phyloP scores from a whole-genome alignment of 2,329 filamentous ascomycete species.

The Xylaria arbuscula region DNA sequence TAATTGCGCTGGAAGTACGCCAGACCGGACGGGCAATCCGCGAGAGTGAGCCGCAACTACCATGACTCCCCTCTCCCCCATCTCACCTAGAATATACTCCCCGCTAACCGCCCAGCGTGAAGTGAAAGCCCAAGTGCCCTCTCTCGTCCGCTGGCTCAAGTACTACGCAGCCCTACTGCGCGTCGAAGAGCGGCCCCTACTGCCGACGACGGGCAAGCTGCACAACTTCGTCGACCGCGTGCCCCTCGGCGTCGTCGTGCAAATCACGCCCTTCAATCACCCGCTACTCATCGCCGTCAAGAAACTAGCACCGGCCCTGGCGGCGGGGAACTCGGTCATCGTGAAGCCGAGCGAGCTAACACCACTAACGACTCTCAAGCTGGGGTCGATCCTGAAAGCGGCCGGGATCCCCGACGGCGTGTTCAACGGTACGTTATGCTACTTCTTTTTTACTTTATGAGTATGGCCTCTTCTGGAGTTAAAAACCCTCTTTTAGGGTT shows the following conservation, averaged over 20 bases:
- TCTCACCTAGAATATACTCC: background rate
- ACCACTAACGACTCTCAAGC: constrained; percentile 69
- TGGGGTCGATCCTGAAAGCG: constrained; percentile 69
- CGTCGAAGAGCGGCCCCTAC: constrained; percentile 73
- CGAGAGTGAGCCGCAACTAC: constrained; percentile 57
- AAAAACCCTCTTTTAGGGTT: too few species aligned
- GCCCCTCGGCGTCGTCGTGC: constrained; percentile 67
- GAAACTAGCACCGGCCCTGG: constrained; percentile 70
- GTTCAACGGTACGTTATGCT: constrained; percentile 56
- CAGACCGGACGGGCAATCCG: constrained; percentile 76
- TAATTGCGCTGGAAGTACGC: constrained; percentile 72
- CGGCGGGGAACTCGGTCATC: constrained; percentile 68
- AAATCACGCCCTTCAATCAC: constrained; percentile 70
- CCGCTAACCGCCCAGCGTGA: background rate
- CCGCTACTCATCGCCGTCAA: constrained; percentile 68
- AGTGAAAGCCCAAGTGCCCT: constrained; percentile 74
- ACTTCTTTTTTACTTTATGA: too few species aligned
- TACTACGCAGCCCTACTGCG: constrained; percentile 76
- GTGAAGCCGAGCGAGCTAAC: constrained; percentile 73
- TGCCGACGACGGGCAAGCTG: constrained; percentile 71
- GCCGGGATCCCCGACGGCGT: constrained; percentile 79
- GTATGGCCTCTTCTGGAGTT: too few species aligned
- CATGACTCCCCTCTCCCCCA: background rate
- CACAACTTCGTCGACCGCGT: constrained; percentile 67
- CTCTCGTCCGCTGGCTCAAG: constrained; percentile 75